phyloP scores from a whole-genome alignment of 139 green algal genomes.

The Volvox africanus region DNA sequence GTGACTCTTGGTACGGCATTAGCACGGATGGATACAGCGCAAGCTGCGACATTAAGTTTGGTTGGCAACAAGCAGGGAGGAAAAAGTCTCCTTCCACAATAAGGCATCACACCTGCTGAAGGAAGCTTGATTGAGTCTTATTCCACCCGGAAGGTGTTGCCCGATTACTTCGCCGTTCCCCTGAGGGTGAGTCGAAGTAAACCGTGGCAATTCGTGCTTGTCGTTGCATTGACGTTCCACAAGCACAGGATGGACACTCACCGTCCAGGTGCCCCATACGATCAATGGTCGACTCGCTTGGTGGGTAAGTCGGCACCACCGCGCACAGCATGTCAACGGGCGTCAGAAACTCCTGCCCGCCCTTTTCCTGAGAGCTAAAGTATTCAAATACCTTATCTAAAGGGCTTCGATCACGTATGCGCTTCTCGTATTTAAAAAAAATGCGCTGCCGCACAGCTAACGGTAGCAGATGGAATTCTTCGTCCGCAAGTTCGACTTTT shows the following conservation, averaged over 20 bases:
- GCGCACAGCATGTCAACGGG: constrained; percentile 69
- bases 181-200: neutral
- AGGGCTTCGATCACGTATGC: constrained; percentile 71
- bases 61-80: too few species aligned
- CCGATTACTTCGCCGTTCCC: neutral
- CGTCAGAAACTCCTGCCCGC: constrained; percentile 62
- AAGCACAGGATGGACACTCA: constrained; percentile 11
- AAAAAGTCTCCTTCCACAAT: too few species aligned
- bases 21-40: too few species aligned
- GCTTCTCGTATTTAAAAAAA: constrained; percentile 88
- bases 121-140: neutral
- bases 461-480: constrained; percentile 53
- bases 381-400: constrained; percentile 92
- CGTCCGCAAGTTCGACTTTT: too few species aligned
- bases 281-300: constrained; percentile 66
- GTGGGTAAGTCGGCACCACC: constrained; percentile 84
- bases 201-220: too few species aligned
- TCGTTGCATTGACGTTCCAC: too few species aligned
- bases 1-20: too few species aligned
- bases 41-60: too few species aligned
- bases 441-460: constrained; percentile 63
- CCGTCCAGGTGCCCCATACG: constrained; percentile 76
- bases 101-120: constrained; percentile 7
- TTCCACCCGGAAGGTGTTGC: constrained; percentile 10
- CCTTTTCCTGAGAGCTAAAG: constrained; percentile 65